Conservation (phyloP, 352 stramenopile genomes). For the Phytophthora cryptogea region DNA sequence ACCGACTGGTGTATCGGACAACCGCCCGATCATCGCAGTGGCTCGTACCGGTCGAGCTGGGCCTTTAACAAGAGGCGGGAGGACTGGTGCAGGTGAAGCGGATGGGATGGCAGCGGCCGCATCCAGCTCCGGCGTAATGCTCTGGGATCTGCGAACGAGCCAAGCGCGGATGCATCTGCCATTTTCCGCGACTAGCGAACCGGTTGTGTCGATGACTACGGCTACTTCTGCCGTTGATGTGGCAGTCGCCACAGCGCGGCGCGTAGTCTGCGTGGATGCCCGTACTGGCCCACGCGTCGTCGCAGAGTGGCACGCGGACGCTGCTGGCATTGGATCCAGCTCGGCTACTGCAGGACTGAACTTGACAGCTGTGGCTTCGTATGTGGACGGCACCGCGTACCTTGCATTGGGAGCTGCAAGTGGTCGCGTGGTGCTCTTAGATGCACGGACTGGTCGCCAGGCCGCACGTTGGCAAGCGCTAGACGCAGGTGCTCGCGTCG, state of each 20-base stretch:
- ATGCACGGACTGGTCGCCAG: slow-evolving; percentile 56
- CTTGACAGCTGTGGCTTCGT: slow-evolving; percentile 44
- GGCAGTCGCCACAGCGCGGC: slow-evolving; percentile 51
- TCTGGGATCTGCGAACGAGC: slow-evolving; percentile 75
- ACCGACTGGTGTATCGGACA: slow-evolving; percentile 13
- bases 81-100: slow-evolving; percentile 17
- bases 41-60: slow-evolving; percentile 24
- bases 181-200: slow-evolving; percentile 48
- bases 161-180: slow-evolving; percentile 59
- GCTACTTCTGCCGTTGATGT: slow-evolving; percentile 40
- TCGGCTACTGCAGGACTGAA: slow-evolving; percentile 17
- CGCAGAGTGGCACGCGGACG: slow-evolving; percentile 67
- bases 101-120: slow-evolving; percentile 46
- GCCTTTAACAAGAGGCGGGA: background rate
- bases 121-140: slow-evolving; percentile 51
- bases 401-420: slow-evolving; percentile 47
- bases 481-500: slow-evolving; percentile 39
- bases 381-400: slow-evolving; percentile 36
- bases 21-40: slow-evolving; percentile 31
- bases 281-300: slow-evolving; percentile 53
- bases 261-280: slow-evolving; percentile 53
- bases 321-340: slow-evolving; percentile 28
- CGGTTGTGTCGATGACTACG: slow-evolving; percentile 44
- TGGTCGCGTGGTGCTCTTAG: slow-evolving; percentile 54
- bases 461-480: slow-evolving; percentile 62